Conservation (phyloP, 345 rosid genomes). For the Corchorus olitorius region DNA sequence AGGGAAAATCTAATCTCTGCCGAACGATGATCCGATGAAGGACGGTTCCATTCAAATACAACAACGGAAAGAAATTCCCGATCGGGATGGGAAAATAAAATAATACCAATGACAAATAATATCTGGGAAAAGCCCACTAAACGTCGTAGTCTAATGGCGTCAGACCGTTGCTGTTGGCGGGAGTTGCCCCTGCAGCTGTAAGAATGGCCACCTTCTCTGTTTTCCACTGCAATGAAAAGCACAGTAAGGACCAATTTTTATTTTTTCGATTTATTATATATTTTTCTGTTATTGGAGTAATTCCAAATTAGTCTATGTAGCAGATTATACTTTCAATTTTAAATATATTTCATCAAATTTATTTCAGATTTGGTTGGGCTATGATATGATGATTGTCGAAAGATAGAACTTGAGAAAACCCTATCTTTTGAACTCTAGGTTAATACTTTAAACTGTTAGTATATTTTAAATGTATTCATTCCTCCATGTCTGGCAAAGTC, state of each 20-base stretch:
- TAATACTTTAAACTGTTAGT: not conserved
- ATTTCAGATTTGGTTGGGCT: not conserved
- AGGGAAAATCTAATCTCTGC: not conserved
- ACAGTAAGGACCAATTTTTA: not conserved
- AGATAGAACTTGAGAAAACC: not conserved
- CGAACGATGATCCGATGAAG: not conserved
- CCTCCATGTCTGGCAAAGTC: not conserved
- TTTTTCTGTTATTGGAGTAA: not conserved
- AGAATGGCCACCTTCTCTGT: not conserved
- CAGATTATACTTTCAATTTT: not conserved
- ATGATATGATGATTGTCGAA: not conserved
- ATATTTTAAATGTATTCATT: not conserved
- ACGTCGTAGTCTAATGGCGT: not conserved
- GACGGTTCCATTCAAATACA: not conserved
- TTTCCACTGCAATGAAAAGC: not conserved
- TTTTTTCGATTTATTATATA: not conserved
- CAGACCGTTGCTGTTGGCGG: not conserved
- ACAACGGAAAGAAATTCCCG: not conserved
- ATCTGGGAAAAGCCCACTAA: not conserved
- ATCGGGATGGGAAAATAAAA: not conserved
- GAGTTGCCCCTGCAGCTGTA: not conserved
- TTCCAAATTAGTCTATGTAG: not conserved
- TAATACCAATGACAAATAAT: not conserved
- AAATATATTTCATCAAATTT: not conserved
- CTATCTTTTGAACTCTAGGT: not conserved